These are phyloP conservation scores for Akanthomyces muscarius DNA, from an alignment of 2,329 filamentous ascomycete species.

Conservation along the genomic window DNA sequence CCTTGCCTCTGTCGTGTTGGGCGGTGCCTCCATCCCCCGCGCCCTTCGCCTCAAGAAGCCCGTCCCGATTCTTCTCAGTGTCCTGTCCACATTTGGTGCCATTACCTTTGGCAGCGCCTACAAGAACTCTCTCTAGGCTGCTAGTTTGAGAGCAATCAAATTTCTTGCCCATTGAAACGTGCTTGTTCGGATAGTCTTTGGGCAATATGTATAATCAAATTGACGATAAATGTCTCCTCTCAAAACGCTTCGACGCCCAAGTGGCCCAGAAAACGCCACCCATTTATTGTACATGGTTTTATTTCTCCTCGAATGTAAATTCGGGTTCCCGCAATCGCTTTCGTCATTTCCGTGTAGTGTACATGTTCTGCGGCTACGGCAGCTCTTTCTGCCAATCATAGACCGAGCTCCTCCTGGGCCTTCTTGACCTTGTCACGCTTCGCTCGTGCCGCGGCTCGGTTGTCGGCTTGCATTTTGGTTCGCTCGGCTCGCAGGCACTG, in stretches of 20 bases:
- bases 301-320: background rate
- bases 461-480: conserved; percentile 69
- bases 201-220: conserved; percentile 9
- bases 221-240: conserved; percentile 8
- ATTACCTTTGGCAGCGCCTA: conserved; percentile 74
- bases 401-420: conserved; percentile 54
- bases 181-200: background rate
- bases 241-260: background rate
- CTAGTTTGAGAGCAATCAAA: background rate
- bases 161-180: background rate
- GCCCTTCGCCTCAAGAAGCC: conserved; percentile 82
- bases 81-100: conserved; percentile 75
- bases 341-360: background rate
- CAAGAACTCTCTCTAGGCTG: conserved; percentile 36
- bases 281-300: conserved; percentile 10
- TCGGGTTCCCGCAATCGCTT: background rate
- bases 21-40: conserved; percentile 77
- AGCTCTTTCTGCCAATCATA: conserved; percentile 24
- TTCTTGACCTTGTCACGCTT: conserved; percentile 69
- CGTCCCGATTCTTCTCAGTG: conserved; percentile 73
- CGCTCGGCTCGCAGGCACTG: conserved; percentile 79
- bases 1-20: conserved; percentile 80
- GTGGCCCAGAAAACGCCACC: conserved; percentile 7
- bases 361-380: background rate
- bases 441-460: conserved; percentile 65